phyloP scores from a whole-genome alignment of 164 flowering plant genomes.

The Saururus chinensis region DNA sequence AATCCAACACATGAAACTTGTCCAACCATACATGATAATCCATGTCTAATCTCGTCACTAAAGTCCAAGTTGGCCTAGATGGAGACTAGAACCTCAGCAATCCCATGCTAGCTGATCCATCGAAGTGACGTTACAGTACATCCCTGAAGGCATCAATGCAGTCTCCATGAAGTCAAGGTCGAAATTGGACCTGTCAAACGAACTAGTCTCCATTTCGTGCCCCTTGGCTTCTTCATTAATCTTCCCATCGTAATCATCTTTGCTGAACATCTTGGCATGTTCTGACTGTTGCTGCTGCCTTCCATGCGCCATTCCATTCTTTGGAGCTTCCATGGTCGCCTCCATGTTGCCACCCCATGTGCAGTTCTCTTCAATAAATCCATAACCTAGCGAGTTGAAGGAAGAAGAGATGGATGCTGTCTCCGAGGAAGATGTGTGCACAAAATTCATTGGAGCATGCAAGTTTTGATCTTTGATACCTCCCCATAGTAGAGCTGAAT shows the following conservation, averaged over 20 bases:
- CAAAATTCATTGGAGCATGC: conserved; percentile 3
- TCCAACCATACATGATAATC: too few relatives aligned
- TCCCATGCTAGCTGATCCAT: conserved; percentile 41
- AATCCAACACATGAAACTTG: background rate
- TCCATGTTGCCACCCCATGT: conserved; percentile 13
- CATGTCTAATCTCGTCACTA: too few relatives aligned
- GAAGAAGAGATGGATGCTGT: conserved; percentile 14
- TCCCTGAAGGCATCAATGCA: conserved; percentile 25
- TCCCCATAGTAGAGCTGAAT: conserved; percentile 7
- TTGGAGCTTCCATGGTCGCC: conserved; percentile 8
- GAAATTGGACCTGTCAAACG: conserved; percentile 6
- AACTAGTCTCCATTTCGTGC: conserved; percentile 15
- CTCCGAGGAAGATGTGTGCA: conserved; percentile 4
- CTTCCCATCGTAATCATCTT: conserved; percentile 6
- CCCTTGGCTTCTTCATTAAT: conserved; percentile 10
- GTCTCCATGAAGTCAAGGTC: conserved; percentile 35
- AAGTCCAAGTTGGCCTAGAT: background rate
- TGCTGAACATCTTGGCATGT: conserved; percentile 3
- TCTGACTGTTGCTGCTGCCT: conserved; percentile 5
- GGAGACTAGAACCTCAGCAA: conserved; percentile 8
- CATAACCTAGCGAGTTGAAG: conserved; percentile 14
- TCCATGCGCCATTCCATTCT: background rate
- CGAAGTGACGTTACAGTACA: conserved; percentile 16
- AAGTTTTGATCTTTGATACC: conserved; percentile 6
- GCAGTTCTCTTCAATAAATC: conserved; percentile 15